Conservation (phyloP, 2,329 filamentous ascomycete genomes). For the Claviceps sorghi region DNA sequence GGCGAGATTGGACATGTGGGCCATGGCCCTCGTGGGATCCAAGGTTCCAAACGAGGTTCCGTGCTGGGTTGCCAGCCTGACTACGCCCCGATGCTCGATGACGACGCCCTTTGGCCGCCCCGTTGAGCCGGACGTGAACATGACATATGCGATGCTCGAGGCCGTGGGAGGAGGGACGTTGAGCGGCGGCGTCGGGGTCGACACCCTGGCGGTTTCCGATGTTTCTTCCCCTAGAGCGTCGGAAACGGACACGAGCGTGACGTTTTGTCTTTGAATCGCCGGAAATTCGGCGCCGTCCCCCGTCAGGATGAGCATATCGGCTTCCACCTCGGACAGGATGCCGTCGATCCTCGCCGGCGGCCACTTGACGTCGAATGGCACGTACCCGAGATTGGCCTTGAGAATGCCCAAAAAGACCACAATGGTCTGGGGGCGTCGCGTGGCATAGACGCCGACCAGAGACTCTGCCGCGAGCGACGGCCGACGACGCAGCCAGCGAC, state of each 20-base stretch:
- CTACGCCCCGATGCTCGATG: conserved; percentile 9
- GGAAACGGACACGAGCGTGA: conserved; percentile 6
- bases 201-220: not conserved
- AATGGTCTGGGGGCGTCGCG: conserved; percentile 10
- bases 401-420: conserved; percentile 12
- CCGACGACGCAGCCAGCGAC: conserved; percentile 7
- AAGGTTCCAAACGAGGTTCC: not conserved
- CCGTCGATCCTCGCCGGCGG: conserved; percentile 8
- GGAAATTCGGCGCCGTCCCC: conserved; percentile 4
- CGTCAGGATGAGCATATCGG: conserved; percentile 7
- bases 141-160: conserved; percentile 8
- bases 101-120: conserved; percentile 13
- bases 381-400: conserved; percentile 12
- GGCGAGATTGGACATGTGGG: conserved; percentile 6
- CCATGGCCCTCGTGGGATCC: not conserved
- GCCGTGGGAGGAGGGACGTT: not conserved
- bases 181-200: not conserved
- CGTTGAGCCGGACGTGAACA: conserved; percentile 13
- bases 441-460: conserved; percentile 9
- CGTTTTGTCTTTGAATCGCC: not conserved
- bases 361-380: conserved; percentile 11
- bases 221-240: conserved; percentile 4
- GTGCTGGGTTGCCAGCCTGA: not conserved
- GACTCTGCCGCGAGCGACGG: conserved; percentile 6
- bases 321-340: conserved; percentile 7